Percentiles rank a stretch among this genome's conserved stretches.
phyloP scores from a whole-genome alignment of 2,329 filamentous ascomycete genomes.

The Pseudocercospora fuligena region DNA sequence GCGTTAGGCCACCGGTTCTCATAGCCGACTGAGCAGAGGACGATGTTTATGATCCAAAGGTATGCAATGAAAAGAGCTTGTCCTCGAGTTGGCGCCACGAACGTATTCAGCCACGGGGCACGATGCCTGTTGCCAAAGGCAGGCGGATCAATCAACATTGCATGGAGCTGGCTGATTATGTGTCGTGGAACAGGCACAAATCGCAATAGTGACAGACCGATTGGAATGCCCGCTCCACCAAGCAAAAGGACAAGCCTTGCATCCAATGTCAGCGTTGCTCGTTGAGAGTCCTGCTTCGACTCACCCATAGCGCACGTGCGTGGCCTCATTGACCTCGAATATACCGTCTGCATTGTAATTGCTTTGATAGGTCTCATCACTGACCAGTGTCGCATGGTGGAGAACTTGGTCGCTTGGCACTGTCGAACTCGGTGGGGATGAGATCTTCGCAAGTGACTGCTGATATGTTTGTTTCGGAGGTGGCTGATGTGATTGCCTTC shows the following conservation, averaged over 20 bases:
- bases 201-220: constrained; percentile 26
- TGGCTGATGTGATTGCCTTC: constrained; percentile 23
- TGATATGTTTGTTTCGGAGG: constrained; percentile 33
- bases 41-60: constrained; percentile 38
- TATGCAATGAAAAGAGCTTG: constrained; percentile 38
- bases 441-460: constrained; percentile 35
- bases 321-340: constrained; percentile 39
- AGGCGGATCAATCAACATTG: constrained; percentile 27
- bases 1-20: constrained; percentile 33
- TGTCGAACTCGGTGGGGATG: constrained; percentile 28
- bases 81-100: constrained; percentile 33
- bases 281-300: neutral
- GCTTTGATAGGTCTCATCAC: constrained; percentile 34
- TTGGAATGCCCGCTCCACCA: constrained; percentile 27
- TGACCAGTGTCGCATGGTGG: constrained; percentile 40
- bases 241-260: constrained; percentile 30
- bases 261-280: neutral
- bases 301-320: constrained; percentile 42
- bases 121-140: constrained; percentile 19
- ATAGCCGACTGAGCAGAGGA: constrained; percentile 37
- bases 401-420: constrained; percentile 32
- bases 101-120: constrained; percentile 18
- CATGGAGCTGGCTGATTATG: constrained; percentile 21
- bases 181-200: constrained; percentile 25
- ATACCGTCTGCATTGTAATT: constrained; percentile 36